Evolutionary conservation across 495 filamentous ascomycete species (phyloP).

Genomic region (Penicillium parvum): DNA sequence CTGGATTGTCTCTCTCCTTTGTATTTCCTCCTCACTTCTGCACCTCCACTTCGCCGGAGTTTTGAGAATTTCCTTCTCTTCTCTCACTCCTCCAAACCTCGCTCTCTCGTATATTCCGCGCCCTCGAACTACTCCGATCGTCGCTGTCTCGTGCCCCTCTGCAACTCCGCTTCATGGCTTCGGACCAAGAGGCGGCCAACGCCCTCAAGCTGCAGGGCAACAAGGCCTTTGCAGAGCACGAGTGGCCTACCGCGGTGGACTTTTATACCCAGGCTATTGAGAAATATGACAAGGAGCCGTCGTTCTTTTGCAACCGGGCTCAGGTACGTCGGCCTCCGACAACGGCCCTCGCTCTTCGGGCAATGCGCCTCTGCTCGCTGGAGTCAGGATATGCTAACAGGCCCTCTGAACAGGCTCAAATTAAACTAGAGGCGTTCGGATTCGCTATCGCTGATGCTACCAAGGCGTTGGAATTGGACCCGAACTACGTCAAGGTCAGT

Average conservation of each 20-base stretch:
- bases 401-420: slow-evolving; percentile 61
- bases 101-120: neutral
- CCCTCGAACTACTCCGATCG: slow-evolving; percentile 13
- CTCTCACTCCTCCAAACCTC: neutral
- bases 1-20: slow-evolving; percentile 2
- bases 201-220: slow-evolving; percentile 92
- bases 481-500: slow-evolving; percentile 77
- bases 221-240: slow-evolving; percentile 79
- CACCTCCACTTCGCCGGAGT: slow-evolving; percentile 14
- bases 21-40: slow-evolving; percentile 1
- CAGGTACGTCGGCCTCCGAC: slow-evolving; percentile 57
- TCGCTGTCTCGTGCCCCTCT: slow-evolving; percentile 36
- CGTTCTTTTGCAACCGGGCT: slow-evolving; percentile 90
- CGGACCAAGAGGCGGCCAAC: slow-evolving; percentile 63
- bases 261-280: slow-evolving; percentile 90
- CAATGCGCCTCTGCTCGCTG: no score
- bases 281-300: slow-evolving; percentile 73
- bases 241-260: slow-evolving; percentile 82
- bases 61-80: slow-evolving; percentile 8
- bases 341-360: slow-evolving; percentile 3
- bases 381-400: no score
- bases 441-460: slow-evolving; percentile 89
- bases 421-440: slow-evolving; percentile 93
- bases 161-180: slow-evolving; percentile 36
- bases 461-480: slow-evolving; percentile 88